phyloP scores from a whole-genome alignment of 108 stramenopile genomes.

The Cylindrotheca fusiformis region DNA sequence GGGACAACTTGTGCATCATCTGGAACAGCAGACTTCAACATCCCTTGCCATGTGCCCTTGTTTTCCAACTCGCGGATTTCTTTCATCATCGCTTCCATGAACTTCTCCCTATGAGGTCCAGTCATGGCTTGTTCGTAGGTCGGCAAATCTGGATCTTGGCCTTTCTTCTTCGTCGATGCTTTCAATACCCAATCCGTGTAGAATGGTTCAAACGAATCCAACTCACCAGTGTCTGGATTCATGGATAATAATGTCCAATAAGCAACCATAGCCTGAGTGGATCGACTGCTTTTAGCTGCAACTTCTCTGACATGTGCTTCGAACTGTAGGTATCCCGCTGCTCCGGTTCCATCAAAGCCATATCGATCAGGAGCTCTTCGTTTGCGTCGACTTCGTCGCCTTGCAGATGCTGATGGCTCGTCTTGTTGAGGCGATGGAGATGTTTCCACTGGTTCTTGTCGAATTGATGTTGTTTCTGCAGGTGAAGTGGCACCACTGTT shows the following conservation, averaged over 20 bases:
- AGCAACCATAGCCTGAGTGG: neutral
- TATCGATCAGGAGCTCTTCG: too few species aligned
- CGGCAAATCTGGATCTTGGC: too few species aligned
- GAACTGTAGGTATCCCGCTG: neutral
- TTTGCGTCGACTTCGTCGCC: neutral
- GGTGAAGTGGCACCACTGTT: neutral
- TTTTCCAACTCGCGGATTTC: conserved; percentile 8
- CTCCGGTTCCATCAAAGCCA: neutral
- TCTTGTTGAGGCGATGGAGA: neutral
- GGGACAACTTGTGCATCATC: conserved; percentile 9
- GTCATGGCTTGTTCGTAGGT: conserved; percentile 30
- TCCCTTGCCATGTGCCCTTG: conserved; percentile 22
- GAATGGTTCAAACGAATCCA: neutral
- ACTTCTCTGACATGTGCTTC: neutral
- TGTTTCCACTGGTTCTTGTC: neutral
- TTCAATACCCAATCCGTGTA: neutral
- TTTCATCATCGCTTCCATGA: conserved; percentile 19
- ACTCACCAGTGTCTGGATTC: neutral
- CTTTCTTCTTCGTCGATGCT: neutral
- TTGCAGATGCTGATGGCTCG: too few species aligned
- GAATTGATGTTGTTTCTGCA: neutral
- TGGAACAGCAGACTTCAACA: neutral
- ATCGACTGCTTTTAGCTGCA: neutral
- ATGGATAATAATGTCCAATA: neutral
- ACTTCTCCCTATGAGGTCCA: conserved; percentile 16